phyloP scores from a whole-genome alignment of 73 alveolate species.

The Paramecium primaurelia region DNA sequence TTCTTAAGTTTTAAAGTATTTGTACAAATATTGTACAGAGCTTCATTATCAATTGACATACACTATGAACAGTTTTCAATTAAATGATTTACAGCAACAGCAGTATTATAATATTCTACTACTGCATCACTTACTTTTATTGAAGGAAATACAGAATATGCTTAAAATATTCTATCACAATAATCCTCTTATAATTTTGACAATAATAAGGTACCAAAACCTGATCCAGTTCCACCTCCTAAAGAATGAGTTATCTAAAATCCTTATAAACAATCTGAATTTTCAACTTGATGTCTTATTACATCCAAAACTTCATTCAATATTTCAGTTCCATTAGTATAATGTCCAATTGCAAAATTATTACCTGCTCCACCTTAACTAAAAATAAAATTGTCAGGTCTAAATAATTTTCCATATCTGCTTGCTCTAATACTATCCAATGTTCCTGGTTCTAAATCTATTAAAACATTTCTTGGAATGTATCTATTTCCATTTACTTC shows the following conservation, averaged over 20 bases:
- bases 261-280: constrained; percentile 41
- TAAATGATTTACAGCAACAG: neutral
- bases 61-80: constrained; percentile 17
- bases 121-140: constrained; percentile 42
- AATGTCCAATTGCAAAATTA: constrained; percentile 51
- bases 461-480: constrained; percentile 76
- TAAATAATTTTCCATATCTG: constrained; percentile 64
- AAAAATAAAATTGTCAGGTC: constrained; percentile 68
- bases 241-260: constrained; percentile 47
- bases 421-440: neutral
- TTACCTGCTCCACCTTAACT: constrained; percentile 49
- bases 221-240: constrained; percentile 58
- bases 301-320: neutral
- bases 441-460: constrained; percentile 74
- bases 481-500: constrained; percentile 63
- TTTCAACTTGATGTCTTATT: constrained; percentile 40
- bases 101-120: constrained; percentile 34
- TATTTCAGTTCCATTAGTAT: constrained; percentile 54
- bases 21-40: constrained; percentile 46
- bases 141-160: constrained; percentile 42
- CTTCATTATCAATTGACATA: constrained; percentile 33
- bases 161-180: constrained; percentile 48
- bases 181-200: constrained; percentile 36
- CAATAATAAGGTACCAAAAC: constrained; percentile 44
- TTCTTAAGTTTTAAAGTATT: constrained; percentile 50